A percentile compares a stretch with the other conserved stretches of the same genome.
phyloP scores from a whole-genome alignment of 2,329 filamentous ascomycete species.

The Trichophyton verrucosum region DNA sequence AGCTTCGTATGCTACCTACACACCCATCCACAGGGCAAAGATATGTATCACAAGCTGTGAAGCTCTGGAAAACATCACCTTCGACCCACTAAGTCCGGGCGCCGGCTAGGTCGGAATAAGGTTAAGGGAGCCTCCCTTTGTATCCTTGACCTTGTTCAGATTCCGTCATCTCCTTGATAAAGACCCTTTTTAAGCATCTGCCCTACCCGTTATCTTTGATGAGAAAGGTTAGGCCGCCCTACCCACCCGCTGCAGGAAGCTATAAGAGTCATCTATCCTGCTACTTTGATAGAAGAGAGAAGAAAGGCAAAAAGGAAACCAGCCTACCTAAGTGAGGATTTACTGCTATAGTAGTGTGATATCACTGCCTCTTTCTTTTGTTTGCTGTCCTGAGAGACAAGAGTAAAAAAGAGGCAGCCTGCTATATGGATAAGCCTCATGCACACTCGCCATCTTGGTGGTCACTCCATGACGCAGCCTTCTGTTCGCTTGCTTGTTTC shows the following conservation, averaged over 20 bases:
- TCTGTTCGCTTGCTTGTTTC: background rate
- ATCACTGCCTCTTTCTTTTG: background rate
- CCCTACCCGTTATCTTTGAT: constrained; percentile 1
- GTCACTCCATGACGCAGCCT: background rate
- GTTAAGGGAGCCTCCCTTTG: background rate
- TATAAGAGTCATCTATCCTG: background rate
- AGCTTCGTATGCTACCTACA: background rate
- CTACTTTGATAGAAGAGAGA: background rate
- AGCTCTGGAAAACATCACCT: background rate
- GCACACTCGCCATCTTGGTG: background rate
- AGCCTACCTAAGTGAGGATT: background rate
- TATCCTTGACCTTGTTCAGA: background rate
- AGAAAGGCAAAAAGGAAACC: background rate
- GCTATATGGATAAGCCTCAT: constrained; percentile 1
- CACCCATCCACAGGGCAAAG: background rate
- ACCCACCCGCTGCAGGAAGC: background rate
- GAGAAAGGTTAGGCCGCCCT: background rate
- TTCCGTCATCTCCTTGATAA: background rate
- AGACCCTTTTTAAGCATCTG: background rate
- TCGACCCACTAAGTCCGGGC: background rate
- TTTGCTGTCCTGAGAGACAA: background rate
- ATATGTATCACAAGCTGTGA: background rate
- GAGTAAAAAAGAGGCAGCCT: background rate
- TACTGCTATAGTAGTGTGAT: background rate
- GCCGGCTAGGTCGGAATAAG: background rate